Evolutionary conservation across 345 rosid genomes (phyloP).

Genomic region (Euclidium syriacum): DNA sequence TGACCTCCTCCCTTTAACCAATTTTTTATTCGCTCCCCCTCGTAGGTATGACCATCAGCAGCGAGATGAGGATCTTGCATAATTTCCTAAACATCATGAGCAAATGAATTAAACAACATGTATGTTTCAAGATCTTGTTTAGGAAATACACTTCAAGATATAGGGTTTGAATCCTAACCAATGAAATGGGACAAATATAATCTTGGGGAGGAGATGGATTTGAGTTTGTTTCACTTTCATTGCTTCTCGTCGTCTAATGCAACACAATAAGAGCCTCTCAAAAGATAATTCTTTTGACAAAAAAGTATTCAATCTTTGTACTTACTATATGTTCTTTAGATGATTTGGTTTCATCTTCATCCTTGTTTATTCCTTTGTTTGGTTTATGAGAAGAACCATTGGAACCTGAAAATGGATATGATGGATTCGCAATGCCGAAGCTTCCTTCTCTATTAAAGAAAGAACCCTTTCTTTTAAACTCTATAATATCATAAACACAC

Average conservation of each 20-base stretch:
- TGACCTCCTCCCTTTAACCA: constrained; percentile 52
- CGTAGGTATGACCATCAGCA: constrained; percentile 76
- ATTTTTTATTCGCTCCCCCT: constrained; percentile 39
- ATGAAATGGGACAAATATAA: constrained; percentile 27
- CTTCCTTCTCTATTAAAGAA: constrained; percentile 18
- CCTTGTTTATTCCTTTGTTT: background rate
- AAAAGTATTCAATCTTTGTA: background rate
- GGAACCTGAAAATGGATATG: background rate
- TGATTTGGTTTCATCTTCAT: background rate
- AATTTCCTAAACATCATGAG: constrained; percentile 35
- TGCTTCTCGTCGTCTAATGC: background rate
- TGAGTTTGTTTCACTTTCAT: background rate
- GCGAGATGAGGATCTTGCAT: constrained; percentile 70
- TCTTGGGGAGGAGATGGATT: constrained; percentile 12
- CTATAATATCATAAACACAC: background rate
- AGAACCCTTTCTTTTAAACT: background rate
- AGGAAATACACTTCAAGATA: background rate
- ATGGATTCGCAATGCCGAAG: background rate
- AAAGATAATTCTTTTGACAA: background rate
- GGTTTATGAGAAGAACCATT: background rate
- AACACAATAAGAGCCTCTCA: background rate
- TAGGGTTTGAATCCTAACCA: constrained; percentile 23
- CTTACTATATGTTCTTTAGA: constrained; percentile 1
- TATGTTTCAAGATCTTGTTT: too few species aligned
- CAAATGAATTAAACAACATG: too few species aligned